phyloP scores from a whole-genome alignment of 768 basidiomycete genomes.

The Termitomyces sp. region DNA sequence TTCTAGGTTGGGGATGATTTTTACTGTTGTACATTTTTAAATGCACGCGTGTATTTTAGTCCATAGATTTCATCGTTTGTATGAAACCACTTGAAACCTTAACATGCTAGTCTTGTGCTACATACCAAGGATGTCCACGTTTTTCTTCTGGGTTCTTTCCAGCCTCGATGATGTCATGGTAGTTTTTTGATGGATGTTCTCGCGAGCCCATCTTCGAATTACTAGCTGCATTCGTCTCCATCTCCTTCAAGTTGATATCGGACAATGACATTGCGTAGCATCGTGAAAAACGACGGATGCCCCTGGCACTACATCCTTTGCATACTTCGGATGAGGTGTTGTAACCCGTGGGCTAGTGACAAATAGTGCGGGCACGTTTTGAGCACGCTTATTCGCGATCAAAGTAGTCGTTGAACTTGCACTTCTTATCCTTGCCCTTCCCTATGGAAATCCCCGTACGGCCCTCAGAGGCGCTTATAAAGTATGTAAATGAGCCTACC shows the following conservation, averaged over 20 bases:
- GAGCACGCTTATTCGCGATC: too few species aligned
- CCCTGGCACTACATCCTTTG: too few species aligned
- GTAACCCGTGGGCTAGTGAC: too few species aligned
- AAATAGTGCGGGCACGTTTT: too few species aligned
- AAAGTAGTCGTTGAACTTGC: neutral
- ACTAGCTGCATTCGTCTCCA: too few species aligned
- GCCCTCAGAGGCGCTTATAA: slow-evolving; percentile 12
- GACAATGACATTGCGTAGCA: neutral
- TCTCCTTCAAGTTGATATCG: too few species aligned
- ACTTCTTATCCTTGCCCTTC: neutral
- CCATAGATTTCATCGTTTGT: neutral
- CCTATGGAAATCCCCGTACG: slow-evolving; percentile 7
- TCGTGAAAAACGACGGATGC: neutral
- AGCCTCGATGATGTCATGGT: neutral
- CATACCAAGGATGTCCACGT: too few species aligned
- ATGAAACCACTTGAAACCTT: neutral
- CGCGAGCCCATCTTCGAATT: neutral
- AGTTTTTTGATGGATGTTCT: too few species aligned
- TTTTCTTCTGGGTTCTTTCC: too few species aligned
- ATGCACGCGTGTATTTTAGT: neutral
- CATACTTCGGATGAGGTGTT: too few species aligned
- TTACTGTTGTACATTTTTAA: neutral
- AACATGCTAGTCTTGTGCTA: neutral
- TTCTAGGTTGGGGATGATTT: slow-evolving; percentile 36
- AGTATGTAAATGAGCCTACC: slow-evolving; percentile 16